Base-by-base conservation (phyloP, 2,329 filamentous ascomycete species). In the Exophiala sideris region DNA sequence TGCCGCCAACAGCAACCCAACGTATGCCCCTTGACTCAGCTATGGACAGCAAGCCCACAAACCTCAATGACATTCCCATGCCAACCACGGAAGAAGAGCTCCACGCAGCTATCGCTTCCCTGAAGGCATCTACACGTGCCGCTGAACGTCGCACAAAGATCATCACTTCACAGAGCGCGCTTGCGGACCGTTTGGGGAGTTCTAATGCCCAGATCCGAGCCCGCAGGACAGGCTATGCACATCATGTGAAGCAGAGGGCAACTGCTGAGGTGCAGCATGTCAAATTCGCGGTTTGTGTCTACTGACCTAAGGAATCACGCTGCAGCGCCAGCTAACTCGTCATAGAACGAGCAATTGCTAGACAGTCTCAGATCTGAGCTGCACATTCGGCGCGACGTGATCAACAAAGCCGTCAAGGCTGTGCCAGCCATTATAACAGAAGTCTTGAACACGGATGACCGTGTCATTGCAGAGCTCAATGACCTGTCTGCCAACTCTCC, bases 361-460 rank as follows among this genome's bases (percentile, higher is more conserved):
- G 48, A 54, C 2, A 24, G 33, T n/a, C 39, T 59, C 9, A 20
- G 45, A 11, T 12, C 16, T 12, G 50, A 53, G 7, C 42, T 56
- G 5, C 50, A 40, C 29, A 33, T 24, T 12, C 48, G 57, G 32
- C 2, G 9, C 16, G 54, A 53, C 7, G 52, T 21, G 4, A 11
- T 38, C 5, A 24, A 35, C 11, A 53, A 47, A 50, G 48, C 57
- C 14, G 38, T 51, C 21, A 57, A 56, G 39, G 45, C 51, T 16
- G 35, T 48, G 4, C 46, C 40, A 5, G 45, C 50, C 1, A 45
- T 24, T 11, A 51, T 56, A 2, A 41, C 51, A 2, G 49, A 44
- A 9, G 16, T 45, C 1, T 36, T 61, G 14, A 59, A 57, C n/a
- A 39, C 59, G 3, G 56, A 61, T 24, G 59, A 61, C 38, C 56